phyloP scores from a whole-genome alignment of 805 yeast species.

The Candida qinlingensis region DNA sequence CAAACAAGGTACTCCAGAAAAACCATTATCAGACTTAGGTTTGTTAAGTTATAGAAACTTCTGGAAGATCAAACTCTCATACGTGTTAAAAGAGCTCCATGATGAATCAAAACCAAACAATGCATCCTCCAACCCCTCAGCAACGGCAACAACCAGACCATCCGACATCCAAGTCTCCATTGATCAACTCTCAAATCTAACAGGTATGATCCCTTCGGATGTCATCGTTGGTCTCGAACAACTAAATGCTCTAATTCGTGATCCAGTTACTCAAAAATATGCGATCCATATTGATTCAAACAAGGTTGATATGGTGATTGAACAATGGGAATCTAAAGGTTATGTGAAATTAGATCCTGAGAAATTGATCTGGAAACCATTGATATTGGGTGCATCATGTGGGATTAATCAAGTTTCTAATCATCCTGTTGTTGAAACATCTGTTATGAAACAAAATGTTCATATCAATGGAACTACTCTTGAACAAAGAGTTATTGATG shows the following conservation, averaged over 20 bases:
- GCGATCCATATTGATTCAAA: constrained; percentile 47
- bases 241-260: constrained; percentile 51
- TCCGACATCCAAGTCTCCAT: constrained; percentile 39
- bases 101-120: neutral
- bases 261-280: constrained; percentile 41
- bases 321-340: constrained; percentile 48
- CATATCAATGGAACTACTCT: neutral
- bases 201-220: constrained; percentile 87
- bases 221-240: constrained; percentile 83
- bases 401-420: constrained; percentile 55
- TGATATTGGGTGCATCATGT: constrained; percentile 80
- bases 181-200: constrained; percentile 54
- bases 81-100: constrained; percentile 21
- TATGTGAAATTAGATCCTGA: constrained; percentile 48
- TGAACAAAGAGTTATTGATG: constrained; percentile 18
- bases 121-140: too few species aligned
- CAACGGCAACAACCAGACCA: neutral
- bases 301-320: constrained; percentile 36
- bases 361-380: constrained; percentile 71
- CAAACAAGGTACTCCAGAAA: constrained; percentile 89
- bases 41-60: constrained; percentile 78
- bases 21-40: constrained; percentile 87
- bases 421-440: constrained; percentile 26
- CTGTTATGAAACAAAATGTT: constrained; percentile 10
- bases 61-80: constrained; percentile 71